Evolutionary conservation across 2,329 filamentous ascomycete species (phyloP).

Genomic region (Cadophora luteo-olivacea): DNA sequence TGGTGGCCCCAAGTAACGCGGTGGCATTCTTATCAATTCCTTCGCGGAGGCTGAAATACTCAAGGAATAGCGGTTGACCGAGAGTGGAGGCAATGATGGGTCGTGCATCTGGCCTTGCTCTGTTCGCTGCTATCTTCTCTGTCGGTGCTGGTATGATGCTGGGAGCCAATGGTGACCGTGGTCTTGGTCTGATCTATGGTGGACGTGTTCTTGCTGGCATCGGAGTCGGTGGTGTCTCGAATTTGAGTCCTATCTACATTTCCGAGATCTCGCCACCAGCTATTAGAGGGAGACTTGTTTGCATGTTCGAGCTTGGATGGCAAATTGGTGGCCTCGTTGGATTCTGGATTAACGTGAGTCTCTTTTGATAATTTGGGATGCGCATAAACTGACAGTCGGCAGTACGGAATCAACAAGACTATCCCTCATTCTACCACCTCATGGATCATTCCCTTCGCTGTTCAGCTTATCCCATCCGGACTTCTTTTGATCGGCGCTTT

Average conservation of each 20-base stretch:
- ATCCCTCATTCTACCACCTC: slow-evolving; percentile 55
- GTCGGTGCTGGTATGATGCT: slow-evolving; percentile 77
- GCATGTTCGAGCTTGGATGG: slow-evolving; percentile 71
- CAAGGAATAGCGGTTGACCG: no score
- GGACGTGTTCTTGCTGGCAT: slow-evolving; percentile 69
- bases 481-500: slow-evolving; percentile 63
- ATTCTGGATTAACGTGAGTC: slow-evolving; percentile 64
- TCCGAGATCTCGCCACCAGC: slow-evolving; percentile 66
- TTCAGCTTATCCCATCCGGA: slow-evolving; percentile 72
- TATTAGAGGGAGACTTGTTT: slow-evolving; percentile 68
- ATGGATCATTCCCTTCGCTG: slow-evolving; percentile 67
- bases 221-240: slow-evolving; percentile 67
- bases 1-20: no score
- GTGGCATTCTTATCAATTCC: no score
- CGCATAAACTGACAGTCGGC: neutral
- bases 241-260: slow-evolving; percentile 69
- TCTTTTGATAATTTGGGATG: neutral
- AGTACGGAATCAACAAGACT: slow-evolving; percentile 57
- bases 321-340: slow-evolving; percentile 69
- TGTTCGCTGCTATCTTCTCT: slow-evolving; percentile 69
- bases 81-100: slow-evolving; percentile 53
- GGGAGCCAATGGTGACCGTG: slow-evolving; percentile 64
- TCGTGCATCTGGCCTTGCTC: slow-evolving; percentile 66
- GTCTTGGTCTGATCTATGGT: slow-evolving; percentile 68
- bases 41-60: no score